These are phyloP conservation scores for Cytospora piceicola DNA, from an alignment of 2,329 filamentous ascomycete species.

Conservation along the genomic window DNA sequence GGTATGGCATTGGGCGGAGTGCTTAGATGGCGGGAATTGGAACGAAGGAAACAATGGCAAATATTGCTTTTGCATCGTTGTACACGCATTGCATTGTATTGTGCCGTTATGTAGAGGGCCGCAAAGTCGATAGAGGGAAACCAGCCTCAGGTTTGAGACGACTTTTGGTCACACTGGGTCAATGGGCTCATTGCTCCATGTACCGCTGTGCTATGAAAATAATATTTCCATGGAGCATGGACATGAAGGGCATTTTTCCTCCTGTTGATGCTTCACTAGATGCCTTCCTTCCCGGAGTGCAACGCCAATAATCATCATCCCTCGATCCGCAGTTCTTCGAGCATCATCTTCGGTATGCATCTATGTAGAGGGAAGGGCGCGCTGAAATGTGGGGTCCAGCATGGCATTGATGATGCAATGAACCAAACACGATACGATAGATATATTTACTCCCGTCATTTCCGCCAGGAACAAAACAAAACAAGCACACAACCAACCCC, in stretches of 20 bases:
- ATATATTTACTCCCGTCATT: background rate
- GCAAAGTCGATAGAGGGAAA: slow-evolving; percentile 9
- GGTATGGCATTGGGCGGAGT: background rate
- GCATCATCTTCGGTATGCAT: background rate
- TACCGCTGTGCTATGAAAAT: background rate
- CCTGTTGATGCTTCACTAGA: background rate
- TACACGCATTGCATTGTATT: background rate
- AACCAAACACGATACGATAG: background rate
- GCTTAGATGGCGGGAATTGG: no score
- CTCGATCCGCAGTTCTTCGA: background rate
- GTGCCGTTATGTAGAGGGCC: slow-evolving; percentile 12
- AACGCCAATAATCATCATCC: background rate
- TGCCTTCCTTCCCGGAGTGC: background rate
- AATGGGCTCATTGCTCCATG: background rate
- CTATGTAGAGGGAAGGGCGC: background rate
- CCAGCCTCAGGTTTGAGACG: background rate
- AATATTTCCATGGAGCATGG: background rate
- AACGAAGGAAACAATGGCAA: background rate
- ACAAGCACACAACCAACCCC: background rate
- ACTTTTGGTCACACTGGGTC: background rate
- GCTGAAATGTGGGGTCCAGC: slow-evolving; percentile 2
- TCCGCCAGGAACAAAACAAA: no score
- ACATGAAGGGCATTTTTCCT: background rate
- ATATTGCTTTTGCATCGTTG: background rate
- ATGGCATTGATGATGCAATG: background rate